These are phyloP conservation scores for Fusarium falciforme DNA, from an alignment of 2,329 filamentous ascomycete genomes.

Conservation along the genomic window DNA sequence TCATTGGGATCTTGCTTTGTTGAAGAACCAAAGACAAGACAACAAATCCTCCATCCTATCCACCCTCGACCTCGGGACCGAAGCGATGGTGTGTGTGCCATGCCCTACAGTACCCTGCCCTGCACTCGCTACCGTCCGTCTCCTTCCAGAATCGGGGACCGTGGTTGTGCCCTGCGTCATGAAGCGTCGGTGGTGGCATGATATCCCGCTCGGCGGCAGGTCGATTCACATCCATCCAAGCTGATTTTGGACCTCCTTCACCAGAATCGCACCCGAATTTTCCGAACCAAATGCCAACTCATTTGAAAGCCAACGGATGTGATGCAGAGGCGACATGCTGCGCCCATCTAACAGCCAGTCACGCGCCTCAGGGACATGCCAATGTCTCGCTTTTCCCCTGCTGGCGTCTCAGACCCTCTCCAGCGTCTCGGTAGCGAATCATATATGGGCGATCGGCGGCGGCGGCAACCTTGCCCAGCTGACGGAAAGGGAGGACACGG, in stretches of 20 bases:
- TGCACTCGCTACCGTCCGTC: neutral
- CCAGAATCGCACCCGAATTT: neutral
- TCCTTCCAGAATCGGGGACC: constrained; percentile 5
- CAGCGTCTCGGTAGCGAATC: constrained; percentile 50
- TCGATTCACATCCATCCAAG: neutral
- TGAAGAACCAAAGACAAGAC: constrained; percentile 16
- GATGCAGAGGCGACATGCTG: constrained; percentile 11
- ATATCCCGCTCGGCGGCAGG: neutral
- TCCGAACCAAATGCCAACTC: neutral
- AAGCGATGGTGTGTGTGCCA: neutral
- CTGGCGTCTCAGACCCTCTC: constrained; percentile 36
- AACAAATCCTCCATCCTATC: neutral
- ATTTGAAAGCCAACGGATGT: constrained; percentile 17
- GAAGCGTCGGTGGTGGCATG: neutral
- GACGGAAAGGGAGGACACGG: constrained; percentile 3
- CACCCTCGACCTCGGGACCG: neutral
- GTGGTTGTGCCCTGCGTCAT: neutral
- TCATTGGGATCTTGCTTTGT: constrained; percentile 29
- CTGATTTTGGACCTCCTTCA: neutral
- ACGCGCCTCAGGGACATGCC: constrained; percentile 8
- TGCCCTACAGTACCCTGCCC: neutral
- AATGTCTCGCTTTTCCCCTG: constrained; percentile 37
- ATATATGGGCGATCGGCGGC: constrained; percentile 32
- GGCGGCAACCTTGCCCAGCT: constrained; percentile 47
- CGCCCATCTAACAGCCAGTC: constrained; percentile 14